Evolutionary conservation across 768 basidiomycete species (phyloP).

Genomic region (Strobilomyces dryophilus): DNA sequence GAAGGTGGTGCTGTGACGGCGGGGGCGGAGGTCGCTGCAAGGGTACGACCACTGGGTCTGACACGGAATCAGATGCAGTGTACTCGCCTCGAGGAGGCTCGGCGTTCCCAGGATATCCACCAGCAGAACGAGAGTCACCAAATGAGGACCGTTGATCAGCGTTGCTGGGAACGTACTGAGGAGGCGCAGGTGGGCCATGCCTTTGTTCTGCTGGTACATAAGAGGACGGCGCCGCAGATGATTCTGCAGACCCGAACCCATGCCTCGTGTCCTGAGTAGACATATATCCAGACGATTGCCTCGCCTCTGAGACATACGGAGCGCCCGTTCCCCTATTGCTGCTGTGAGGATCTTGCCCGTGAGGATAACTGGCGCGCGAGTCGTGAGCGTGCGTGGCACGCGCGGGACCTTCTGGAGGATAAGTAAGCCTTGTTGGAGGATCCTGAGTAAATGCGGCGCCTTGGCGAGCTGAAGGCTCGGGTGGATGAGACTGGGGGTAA

Average conservation of each 20-base stretch:
- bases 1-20: constrained; percentile 15
- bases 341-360: constrained; percentile 18
- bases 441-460: constrained; percentile 14
- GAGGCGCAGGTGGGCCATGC: constrained; percentile 10
- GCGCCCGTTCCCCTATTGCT: constrained; percentile 3
- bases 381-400: constrained; percentile 16
- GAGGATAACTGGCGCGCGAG: constrained; percentile 14
- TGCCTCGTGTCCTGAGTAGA: constrained; percentile 21
- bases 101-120: constrained; percentile 11
- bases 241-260: constrained; percentile 16
- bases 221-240: constrained; percentile 8
- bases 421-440: constrained; percentile 11
- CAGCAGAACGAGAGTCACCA: constrained; percentile 19
- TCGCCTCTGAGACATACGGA: constrained; percentile 16
- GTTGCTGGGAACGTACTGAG: constrained; percentile 16
- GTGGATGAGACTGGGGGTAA: constrained; percentile 18
- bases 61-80: constrained; percentile 13
- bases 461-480: constrained; percentile 15
- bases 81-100: constrained; percentile 15
- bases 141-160: constrained; percentile 18
- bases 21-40: constrained; percentile 16
- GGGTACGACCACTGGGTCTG: constrained; percentile 13
- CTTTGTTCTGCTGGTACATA: constrained; percentile 20
- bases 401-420: constrained; percentile 12
- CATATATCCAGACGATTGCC: constrained; percentile 18